Conservation (phyloP, 305 asterid genomes). For the Andrographis paniculata region DNA sequence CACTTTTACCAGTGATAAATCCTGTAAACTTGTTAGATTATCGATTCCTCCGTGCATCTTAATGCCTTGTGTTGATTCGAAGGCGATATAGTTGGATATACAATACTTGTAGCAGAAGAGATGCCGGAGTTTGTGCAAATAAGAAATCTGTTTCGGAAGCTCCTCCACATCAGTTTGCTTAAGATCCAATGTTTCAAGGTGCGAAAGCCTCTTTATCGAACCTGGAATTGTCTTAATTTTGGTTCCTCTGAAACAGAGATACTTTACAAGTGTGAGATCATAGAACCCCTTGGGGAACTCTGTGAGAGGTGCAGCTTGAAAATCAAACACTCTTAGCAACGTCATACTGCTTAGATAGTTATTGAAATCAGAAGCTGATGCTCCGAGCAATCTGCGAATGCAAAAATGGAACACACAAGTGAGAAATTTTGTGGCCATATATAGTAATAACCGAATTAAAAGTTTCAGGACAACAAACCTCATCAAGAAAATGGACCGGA, state of each 20-base stretch:
- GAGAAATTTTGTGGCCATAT: not conserved
- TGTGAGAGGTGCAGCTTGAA: constrained; percentile 22
- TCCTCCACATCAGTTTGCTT: constrained; percentile 24
- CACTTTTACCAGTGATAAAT: constrained; percentile 25
- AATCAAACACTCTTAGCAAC: constrained; percentile 23
- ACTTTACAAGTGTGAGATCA: constrained; percentile 24
- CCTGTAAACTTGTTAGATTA: constrained; percentile 17
- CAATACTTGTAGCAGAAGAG: constrained; percentile 22
- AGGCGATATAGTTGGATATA: not conserved
- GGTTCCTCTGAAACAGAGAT: constrained; percentile 24
- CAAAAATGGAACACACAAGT: too few relatives aligned
- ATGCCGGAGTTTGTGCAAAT: constrained; percentile 26
- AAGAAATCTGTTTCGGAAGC: constrained; percentile 25
- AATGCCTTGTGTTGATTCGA: constrained; percentile 18
- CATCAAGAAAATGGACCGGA: constrained; percentile 27
- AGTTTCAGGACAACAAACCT: constrained; percentile 16
- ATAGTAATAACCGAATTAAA: not conserved
- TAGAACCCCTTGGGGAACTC: constrained; percentile 21
- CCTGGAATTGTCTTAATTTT: constrained; percentile 18
- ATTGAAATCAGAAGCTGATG: constrained; percentile 3
- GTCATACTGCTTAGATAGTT: constrained; percentile 1
- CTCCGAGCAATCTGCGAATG: not conserved
- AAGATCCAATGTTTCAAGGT: constrained; percentile 36
- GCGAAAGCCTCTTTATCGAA: constrained; percentile 22
- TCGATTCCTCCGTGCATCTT: constrained; percentile 13